Evolutionary conservation across 1,139 yeast species (phyloP).

Genomic region (Scheffersomyces stambukii): DNA sequence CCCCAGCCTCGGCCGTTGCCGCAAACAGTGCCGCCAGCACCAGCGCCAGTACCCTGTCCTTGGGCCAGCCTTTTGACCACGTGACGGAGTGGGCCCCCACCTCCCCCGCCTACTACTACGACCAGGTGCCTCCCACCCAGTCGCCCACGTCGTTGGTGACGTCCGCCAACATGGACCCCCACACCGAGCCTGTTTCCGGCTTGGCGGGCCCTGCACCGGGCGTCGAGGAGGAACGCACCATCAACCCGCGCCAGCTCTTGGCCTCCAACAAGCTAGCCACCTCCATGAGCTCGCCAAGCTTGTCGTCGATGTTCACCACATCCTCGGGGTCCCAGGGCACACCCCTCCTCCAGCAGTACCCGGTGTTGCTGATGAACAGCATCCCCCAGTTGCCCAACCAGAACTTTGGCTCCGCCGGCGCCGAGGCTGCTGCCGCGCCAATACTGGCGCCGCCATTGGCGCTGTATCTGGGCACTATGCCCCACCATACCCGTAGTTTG

Average conservation of each 20-base stretch:
- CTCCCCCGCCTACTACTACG: constrained; percentile 4
- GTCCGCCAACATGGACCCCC: constrained; percentile 8
- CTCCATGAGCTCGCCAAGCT: constrained; percentile 14
- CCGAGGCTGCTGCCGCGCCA: constrained; percentile 4
- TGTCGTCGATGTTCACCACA: constrained; percentile 10
- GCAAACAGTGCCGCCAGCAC: constrained; percentile 1
- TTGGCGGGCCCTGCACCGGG: constrained; percentile 7
- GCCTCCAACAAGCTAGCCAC: constrained; percentile 11
- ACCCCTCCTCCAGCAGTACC: constrained; percentile 15
- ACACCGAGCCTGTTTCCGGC: constrained; percentile 8
- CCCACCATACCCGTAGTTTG: constrained; percentile 9
- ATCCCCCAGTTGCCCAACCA: constrained; percentile 9
- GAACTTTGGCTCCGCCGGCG: constrained; percentile 10
- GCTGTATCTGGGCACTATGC: constrained; percentile 8
- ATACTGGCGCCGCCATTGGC: constrained; percentile 2
- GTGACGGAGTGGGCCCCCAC: too few relatives aligned
- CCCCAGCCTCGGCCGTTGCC: constrained; percentile 8
- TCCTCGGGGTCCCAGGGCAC: constrained; percentile 6
- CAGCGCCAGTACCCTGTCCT: constrained; percentile 1
- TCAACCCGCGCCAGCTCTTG: constrained; percentile 32
- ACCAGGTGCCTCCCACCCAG: constrained; percentile 4
- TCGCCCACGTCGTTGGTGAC: constrained; percentile 5
- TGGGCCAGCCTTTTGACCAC: constrained; percentile 1
- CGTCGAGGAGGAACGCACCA: constrained; percentile 20
- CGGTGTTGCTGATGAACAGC: too few relatives aligned